Evolutionary conservation across 306 rosid species (phyloP).

Genomic region (Carpinus viminea): DNA sequence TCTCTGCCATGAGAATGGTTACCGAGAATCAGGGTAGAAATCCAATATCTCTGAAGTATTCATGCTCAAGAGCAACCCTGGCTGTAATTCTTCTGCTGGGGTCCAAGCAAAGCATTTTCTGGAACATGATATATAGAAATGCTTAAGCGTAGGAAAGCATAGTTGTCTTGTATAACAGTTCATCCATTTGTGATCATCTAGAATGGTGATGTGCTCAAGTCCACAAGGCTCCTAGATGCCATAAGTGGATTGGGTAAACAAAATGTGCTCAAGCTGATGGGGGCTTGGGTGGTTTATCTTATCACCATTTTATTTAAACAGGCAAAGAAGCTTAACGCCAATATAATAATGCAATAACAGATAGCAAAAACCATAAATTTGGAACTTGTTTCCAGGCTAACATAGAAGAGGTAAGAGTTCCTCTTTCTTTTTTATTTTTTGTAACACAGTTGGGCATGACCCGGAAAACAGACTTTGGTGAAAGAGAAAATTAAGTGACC

Average conservation of each 20-base stretch:
- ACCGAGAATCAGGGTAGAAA: constrained; percentile 66
- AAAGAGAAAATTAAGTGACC: not conserved
- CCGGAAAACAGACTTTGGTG: not conserved
- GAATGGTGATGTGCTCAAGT: not conserved
- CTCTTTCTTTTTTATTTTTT: not conserved
- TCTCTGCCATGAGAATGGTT: constrained; percentile 34
- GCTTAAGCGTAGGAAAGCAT: constrained; percentile 4
- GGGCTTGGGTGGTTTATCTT: not conserved
- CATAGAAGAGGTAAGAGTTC: not conserved
- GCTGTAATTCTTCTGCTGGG: constrained; percentile 94
- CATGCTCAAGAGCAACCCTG: constrained; percentile 94
- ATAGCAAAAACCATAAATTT: not conserved
- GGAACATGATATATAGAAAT: constrained; percentile 30
- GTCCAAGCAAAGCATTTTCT: constrained; percentile 98
- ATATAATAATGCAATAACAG: not conserved
- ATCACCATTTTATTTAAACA: not conserved
- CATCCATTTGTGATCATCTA: not conserved
- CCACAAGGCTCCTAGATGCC: not conserved
- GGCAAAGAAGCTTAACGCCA: not conserved
- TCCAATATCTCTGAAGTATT: constrained; percentile 89
- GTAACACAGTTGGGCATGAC: too few relatives aligned
- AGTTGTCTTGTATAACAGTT: not conserved
- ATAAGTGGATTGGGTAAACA: not conserved
- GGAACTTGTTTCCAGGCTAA: not conserved
- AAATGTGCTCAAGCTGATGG: not conserved